Percentiles rank a stretch among this genome's conserved stretches.
Evolutionary conservation across 2,329 filamentous ascomycete species (phyloP).

Genomic region (Elsinoe ampelina): DNA sequence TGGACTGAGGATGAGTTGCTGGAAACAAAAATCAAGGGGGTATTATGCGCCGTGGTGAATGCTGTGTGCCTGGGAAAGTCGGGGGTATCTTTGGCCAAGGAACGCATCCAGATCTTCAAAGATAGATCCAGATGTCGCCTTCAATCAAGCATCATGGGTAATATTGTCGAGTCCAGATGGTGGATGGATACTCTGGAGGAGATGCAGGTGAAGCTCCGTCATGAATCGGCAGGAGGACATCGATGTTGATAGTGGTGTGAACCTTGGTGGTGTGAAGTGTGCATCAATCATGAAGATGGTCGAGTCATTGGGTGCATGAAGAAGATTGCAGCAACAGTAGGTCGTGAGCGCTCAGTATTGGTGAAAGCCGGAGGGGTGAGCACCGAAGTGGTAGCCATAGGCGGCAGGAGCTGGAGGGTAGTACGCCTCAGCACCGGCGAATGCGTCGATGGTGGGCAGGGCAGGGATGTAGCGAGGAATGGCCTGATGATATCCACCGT

Average conservation of each 20-base stretch:
- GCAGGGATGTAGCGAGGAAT: background rate
- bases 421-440: background rate
- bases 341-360: background rate
- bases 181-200: constrained; percentile 12
- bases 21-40: background rate
- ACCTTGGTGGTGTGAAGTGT: constrained; percentile 1
- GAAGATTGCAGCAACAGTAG: background rate
- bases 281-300: background rate
- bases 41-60: constrained; percentile 9
- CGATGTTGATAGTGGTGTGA: constrained; percentile 1
- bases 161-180: constrained; percentile 12
- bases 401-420: background rate
- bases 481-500: background rate
- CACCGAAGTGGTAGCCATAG: background rate
- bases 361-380: background rate
- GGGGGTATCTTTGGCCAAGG: background rate
- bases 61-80: constrained; percentile 9
- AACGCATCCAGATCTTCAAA: constrained; percentile 14
- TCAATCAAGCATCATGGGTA: constrained; percentile 13
- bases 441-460: background rate
- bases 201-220: constrained; percentile 13
- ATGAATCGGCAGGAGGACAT: constrained; percentile 13
- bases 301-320: background rate
- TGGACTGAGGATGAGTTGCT: background rate
- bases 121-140: constrained; percentile 12